Evolutionary conservation across 805 yeast species (phyloP), one percentile per base, ranked within the genome.

Genomic region (Candida orba): DNA sequence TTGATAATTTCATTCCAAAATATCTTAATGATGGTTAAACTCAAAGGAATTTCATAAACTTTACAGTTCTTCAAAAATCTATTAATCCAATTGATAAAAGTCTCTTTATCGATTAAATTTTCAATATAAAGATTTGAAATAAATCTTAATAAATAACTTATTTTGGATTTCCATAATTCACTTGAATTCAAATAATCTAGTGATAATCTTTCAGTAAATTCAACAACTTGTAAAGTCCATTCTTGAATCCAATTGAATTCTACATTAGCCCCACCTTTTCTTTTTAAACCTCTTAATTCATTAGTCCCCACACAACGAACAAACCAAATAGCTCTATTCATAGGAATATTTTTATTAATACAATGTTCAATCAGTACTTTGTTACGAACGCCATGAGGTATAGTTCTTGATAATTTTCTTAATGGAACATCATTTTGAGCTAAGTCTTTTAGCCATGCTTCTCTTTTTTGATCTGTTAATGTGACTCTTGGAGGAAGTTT

Each of bases 401-500:
- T 75, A 17, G 89, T 85, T 42, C 85, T 71, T 3, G 93, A 75
- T 4, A 90, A 73, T 46, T 75, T 76, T 36, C 75, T 69, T 39
- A 91, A 66, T 1, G 96, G 84, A 0, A 82, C 71, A 17, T 68
- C 63, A 0, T 83, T 74, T 41, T 84, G 72, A 4, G 93, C 86
- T 41, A 91, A 69, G 55, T 88, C 95, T 41, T 73, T 74, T 38
- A 91, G 67, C 99, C 99, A 91, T 3, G 79, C 68, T 48, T 87
- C 96, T 46, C 82, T 74, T 58, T 86, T 85, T 56, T 81, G 83
- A 47, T 90, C 95, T 0, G 97, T 90, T 27, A 91, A 63, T 0
- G 96, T 91, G 24, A 91, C 95, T 49, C 96, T 69, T 12, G 95
- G 90, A 1, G 95, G 95, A 6, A 91, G 85, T 49, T 77, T 81